These are phyloP conservation scores for Juglanconis sp. DNA, from an alignment of 2,329 filamentous ascomycete species.

Conservation along the genomic window DNA sequence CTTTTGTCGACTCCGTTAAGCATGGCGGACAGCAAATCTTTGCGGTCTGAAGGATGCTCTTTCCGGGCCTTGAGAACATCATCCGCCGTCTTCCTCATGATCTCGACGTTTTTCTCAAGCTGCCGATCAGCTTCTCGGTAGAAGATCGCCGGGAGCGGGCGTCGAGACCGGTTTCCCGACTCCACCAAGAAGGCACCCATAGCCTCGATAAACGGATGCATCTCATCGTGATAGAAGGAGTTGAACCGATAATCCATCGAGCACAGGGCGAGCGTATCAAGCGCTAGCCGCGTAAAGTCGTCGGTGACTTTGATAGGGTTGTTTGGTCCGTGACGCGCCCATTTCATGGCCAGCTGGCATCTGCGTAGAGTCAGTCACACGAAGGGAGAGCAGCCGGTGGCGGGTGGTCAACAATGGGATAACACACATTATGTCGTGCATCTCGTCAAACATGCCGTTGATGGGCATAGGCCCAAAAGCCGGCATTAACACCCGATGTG, in stretches of 20 bases:
- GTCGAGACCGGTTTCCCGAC: constrained; percentile 46
- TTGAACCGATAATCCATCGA: constrained; percentile 74
- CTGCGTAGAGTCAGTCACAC: no score
- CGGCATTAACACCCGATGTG: constrained; percentile 63
- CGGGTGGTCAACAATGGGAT: no score
- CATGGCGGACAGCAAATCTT: constrained; percentile 70
- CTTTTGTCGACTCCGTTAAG: constrained; percentile 63
- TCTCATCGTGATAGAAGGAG: constrained; percentile 64
- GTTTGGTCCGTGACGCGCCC: constrained; percentile 60
- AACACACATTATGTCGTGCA: background rate
- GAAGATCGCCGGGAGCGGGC: constrained; percentile 47
- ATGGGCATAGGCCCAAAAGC: constrained; percentile 69
- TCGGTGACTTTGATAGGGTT: constrained; percentile 58
- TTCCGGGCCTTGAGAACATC: constrained; percentile 61
- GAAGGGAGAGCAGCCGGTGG: no score
- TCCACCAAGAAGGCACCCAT: constrained; percentile 64
- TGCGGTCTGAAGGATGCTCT: constrained; percentile 51
- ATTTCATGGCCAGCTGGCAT: constrained; percentile 63
- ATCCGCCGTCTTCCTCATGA: constrained; percentile 52
- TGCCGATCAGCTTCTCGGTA: constrained; percentile 47
- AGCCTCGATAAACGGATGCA: constrained; percentile 67
- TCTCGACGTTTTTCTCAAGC: constrained; percentile 52
- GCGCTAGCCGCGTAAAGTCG: constrained; percentile 69
- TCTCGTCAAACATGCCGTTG: constrained; percentile 62
- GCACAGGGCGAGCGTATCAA: constrained; percentile 70